phyloP scores from a whole-genome alignment of 2,329 filamentous ascomycete genomes.

The Cladosporium colombiae region DNA sequence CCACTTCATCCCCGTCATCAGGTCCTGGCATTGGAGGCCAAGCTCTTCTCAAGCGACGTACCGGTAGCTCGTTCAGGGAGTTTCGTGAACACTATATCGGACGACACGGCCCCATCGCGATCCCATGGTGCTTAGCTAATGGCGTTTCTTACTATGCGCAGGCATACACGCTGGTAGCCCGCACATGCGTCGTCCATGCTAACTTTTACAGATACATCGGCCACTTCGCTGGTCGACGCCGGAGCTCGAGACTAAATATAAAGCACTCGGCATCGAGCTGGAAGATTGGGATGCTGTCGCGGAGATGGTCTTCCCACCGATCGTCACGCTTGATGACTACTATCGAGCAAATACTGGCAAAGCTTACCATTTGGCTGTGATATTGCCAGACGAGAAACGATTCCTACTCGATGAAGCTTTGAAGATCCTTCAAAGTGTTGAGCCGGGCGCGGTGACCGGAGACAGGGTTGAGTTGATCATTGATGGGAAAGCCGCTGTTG shows the following conservation, averaged over 20 bases:
- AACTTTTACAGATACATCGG: constrained; percentile 17
- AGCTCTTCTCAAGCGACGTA: constrained; percentile 21
- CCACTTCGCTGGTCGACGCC: constrained; percentile 21
- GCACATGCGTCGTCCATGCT: neutral
- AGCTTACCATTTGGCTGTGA: constrained; percentile 20
- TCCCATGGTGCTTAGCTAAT: constrained; percentile 23
- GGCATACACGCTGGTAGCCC: neutral
- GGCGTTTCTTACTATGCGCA: constrained; percentile 23
- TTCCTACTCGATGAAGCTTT: constrained; percentile 20
- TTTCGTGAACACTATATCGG: constrained; percentile 22
- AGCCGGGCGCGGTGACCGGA: constrained; percentile 18
- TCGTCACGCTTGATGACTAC: constrained; percentile 7
- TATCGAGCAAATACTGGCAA: constrained; percentile 1
- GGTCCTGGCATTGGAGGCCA: constrained; percentile 12
- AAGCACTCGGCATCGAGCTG: constrained; percentile 13
- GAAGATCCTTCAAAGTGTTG: constrained; percentile 19
- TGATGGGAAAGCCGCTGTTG: constrained; percentile 19
- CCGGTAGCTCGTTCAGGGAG: constrained; percentile 12
- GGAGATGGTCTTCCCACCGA: constrained; percentile 19
- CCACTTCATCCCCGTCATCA: neutral
- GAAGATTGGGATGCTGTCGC: constrained; percentile 23
- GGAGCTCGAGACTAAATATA: neutral
- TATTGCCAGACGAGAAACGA: constrained; percentile 21
- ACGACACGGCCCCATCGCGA: constrained; percentile 18
- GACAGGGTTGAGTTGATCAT: constrained; percentile 20